phyloP scores from a whole-genome alignment of 306 rosid species.

The Clitoria ternatea region DNA sequence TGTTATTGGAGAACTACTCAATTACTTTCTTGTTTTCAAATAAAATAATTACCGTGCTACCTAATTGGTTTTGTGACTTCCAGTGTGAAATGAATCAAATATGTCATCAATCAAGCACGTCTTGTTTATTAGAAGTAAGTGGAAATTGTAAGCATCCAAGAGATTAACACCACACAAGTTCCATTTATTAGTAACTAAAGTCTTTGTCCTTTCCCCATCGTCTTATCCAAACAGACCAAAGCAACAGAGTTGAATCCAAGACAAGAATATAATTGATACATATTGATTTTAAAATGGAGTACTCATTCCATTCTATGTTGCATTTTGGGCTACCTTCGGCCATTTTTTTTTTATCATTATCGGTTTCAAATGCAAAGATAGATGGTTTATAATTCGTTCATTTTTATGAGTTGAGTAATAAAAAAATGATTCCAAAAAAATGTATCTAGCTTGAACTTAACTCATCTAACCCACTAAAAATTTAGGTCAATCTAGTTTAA shows the following conservation, averaged over 20 bases:
- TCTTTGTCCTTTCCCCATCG: slow-evolving; percentile 12
- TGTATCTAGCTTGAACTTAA: too few relatives aligned
- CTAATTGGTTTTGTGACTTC: not conserved
- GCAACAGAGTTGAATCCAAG: not conserved
- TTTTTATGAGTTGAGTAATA: too few relatives aligned
- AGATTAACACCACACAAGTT: slow-evolving; percentile 19
- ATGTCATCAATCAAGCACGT: slow-evolving; percentile 23
- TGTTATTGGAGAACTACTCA: not conserved
- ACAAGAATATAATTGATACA: not conserved
- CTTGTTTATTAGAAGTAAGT: not conserved
- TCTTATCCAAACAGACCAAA: slow-evolving; percentile 32
- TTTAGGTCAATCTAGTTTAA: too few relatives aligned
- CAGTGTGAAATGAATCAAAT: slow-evolving; percentile 47
- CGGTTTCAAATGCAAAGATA: not conserved
- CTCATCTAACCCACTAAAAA: too few relatives aligned
- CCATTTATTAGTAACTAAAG: not conserved
- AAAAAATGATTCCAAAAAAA: too few relatives aligned
- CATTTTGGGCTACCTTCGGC: too few relatives aligned
- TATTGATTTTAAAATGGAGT: not conserved
- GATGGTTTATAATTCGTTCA: too few relatives aligned
- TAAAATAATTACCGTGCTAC: not conserved
- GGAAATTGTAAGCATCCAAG: slow-evolving; percentile 10
- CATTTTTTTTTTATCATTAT: not conserved
- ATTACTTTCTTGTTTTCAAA: not conserved
- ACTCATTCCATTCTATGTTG: too few relatives aligned